A percentile compares a stretch with the other conserved stretches of the same genome.
Conservation (phyloP, 1,139 yeast species). For the Protomyces pachydermus region DNA sequence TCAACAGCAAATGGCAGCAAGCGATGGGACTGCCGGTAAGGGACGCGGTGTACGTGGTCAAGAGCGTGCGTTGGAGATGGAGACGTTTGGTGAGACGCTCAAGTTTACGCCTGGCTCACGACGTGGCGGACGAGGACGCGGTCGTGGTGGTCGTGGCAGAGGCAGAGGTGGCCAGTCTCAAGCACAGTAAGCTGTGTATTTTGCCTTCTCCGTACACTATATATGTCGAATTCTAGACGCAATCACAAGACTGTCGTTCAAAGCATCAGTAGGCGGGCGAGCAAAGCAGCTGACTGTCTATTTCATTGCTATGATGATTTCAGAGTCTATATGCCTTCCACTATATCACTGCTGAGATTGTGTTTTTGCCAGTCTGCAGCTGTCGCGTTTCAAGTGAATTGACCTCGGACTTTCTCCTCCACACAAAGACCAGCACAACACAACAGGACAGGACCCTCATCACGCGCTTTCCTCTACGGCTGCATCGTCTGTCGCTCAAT, state of each 20-base stretch:
- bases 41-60: slow-evolving; percentile 54
- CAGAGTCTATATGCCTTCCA: too few species aligned
- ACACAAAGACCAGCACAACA: background rate
- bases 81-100: slow-evolving; percentile 61
- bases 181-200: background rate
- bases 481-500: too few species aligned
- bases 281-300: too few species aligned
- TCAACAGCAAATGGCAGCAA: slow-evolving; percentile 1
- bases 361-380: too few species aligned
- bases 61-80: slow-evolving; percentile 57
- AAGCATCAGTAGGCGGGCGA: too few species aligned
- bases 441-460: background rate
- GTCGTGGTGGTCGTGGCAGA: slow-evolving; percentile 41
- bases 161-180: background rate
- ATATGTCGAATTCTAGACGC: too few species aligned
- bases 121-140: slow-evolving; percentile 40
- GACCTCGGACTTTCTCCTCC: background rate
- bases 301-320: too few species aligned
- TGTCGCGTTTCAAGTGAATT: background rate
- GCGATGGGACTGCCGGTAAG: slow-evolving; percentile 35
- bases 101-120: slow-evolving; percentile 33
- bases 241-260: too few species aligned
- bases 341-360: too few species aligned
- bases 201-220: too few species aligned
- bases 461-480: too few species aligned